A percentile compares a stretch with the other conserved stretches of the same genome.
These are phyloP conservation scores for Malus asiatica DNA, from an alignment of 306 rosid species.

Conservation along the genomic window DNA sequence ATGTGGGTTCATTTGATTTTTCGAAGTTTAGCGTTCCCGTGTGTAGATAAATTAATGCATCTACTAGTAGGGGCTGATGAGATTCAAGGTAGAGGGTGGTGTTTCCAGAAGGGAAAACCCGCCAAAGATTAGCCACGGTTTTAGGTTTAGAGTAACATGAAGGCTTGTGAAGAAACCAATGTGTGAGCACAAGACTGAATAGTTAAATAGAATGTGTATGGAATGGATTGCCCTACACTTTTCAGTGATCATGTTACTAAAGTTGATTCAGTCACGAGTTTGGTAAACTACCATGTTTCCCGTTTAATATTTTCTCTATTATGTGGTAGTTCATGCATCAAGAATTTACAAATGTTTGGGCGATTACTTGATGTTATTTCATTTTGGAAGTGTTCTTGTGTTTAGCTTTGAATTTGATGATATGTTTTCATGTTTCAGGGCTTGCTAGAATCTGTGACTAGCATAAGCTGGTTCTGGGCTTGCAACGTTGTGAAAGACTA, in stretches of 20 bases:
- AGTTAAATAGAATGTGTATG: neutral
- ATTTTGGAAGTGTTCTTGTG: neutral
- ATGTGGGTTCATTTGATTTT: neutral
- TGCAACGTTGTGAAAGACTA: conserved; percentile 17
- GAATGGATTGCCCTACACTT: neutral
- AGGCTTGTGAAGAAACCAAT: neutral
- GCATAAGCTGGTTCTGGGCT: conserved; percentile 22
- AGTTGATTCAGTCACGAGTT: neutral
- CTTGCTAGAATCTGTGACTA: conserved; percentile 2
- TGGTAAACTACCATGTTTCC: neutral
- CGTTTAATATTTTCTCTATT: neutral
- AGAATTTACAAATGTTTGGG: neutral
- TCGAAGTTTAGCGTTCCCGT: neutral
- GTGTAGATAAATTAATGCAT: neutral
- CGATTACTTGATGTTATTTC: neutral
- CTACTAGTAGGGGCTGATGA: neutral
- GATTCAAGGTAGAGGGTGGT: neutral
- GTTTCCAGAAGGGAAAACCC: neutral
- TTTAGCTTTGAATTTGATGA: neutral
- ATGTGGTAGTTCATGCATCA: neutral
- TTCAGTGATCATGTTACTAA: neutral
- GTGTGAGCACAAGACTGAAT: neutral
- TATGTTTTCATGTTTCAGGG: conserved; percentile 4
- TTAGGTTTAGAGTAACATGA: neutral
- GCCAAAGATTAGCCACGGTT: neutral